phyloP scores from a whole-genome alignment of 306 rosid species.

The Cucumis melo region DNA sequence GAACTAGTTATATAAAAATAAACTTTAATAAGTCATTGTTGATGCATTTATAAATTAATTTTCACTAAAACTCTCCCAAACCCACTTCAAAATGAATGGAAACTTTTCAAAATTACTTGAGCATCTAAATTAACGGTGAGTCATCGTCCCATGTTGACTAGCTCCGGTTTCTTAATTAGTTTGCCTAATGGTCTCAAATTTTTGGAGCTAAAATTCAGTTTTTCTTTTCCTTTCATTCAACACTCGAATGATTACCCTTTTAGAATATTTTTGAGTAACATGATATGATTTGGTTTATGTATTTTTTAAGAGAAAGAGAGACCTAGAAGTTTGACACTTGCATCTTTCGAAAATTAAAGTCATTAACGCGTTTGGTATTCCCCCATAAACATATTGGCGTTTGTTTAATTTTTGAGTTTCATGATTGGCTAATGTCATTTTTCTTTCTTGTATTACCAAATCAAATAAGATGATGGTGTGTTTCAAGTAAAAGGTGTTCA shows the following conservation, averaged over 20 bases:
- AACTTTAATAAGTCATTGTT: too few relatives aligned
- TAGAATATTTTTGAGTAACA: background rate
- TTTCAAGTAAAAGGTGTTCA: background rate
- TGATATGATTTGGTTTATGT: background rate
- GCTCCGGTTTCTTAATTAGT: background rate
- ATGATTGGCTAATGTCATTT: background rate
- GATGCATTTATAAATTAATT: too few relatives aligned
- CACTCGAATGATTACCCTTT: background rate
- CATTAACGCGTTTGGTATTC: background rate
- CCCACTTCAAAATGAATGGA: too few relatives aligned
- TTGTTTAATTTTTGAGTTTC: background rate
- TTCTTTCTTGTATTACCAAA: background rate
- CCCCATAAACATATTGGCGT: background rate
- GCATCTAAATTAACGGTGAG: background rate
- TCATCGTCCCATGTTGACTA: background rate
- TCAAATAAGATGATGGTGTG: background rate
- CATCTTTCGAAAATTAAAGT: background rate
- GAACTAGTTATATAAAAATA: too few relatives aligned
- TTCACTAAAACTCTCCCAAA: too few relatives aligned
- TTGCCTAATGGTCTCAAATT: background rate
- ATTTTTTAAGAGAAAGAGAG: background rate
- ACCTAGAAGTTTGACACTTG: background rate
- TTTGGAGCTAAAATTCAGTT: background rate
- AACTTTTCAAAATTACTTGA: too few relatives aligned
- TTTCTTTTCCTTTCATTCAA: background rate